Evolutionary conservation across 2,329 filamentous ascomycete genomes (phyloP), one percentile per base, ranked within the genome.

Genomic region (Herpotrichia juniperi): DNA sequence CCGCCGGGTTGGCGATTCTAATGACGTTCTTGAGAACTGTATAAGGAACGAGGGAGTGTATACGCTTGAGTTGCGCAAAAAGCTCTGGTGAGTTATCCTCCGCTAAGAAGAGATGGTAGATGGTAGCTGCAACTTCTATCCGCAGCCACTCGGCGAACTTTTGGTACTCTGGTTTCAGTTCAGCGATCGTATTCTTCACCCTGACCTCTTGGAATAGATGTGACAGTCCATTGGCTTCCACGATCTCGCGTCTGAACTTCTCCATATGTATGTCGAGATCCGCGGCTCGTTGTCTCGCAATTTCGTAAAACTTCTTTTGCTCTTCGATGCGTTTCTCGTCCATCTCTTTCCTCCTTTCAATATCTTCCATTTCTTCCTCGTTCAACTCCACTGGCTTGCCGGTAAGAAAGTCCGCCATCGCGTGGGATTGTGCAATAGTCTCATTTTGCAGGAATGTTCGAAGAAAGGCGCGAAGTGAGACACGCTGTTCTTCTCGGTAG

Each of bases 261-360:
- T 99, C 94, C 94, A 99, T 99, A 71, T 97, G 97, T 21, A 96
- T 90, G 74, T 99, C 94, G 45, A 99, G 81, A 67, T 97, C 94
- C 4, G 90, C 89, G 1, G 94, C 94, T 59, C 94, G 86, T 73
- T 92, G 87, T 59, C 92, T 83, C 8, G 94, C 94, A 68, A 99
- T 93, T 71, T 99, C 93, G 73, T 97, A 99, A 71, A 99, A 99
- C 59, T 87, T 85, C 69, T 87, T 89, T 72, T 99, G 94, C 74
- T 99, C 94, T 66, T 96, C 90, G 46, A 97, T 84, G 39, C 94
- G 87, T 73, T 89, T 90, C 70, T 90, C 87, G 64, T 99, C 94
- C 74, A 96, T 87, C 11, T 84, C 82, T 73, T 93, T 96, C 47
- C 94, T 84, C 52, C 83, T 83, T 56, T 87, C 74, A 26, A 97